Evolutionary conservation across 306 rosid species (phyloP).

Genomic region (Inga laurina): DNA sequence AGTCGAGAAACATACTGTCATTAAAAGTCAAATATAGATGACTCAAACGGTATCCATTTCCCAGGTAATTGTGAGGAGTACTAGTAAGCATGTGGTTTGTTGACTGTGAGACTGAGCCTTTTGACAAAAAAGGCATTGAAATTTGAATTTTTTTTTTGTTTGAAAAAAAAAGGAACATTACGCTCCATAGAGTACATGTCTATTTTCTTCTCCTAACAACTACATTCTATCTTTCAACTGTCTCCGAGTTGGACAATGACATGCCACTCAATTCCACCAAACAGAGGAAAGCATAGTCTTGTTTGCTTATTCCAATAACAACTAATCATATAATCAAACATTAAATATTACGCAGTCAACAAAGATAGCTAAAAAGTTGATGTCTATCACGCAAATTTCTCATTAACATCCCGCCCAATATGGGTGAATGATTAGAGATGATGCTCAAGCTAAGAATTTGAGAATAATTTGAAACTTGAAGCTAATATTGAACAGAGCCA

Average conservation of each 20-base stretch:
- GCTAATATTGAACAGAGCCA: background rate
- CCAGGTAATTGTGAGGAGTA: background rate
- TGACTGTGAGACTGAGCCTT: background rate
- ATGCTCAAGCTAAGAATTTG: background rate
- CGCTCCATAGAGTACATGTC: background rate
- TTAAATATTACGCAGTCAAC: background rate
- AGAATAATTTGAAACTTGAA: background rate
- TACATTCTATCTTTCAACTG: background rate
- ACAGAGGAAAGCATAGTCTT: background rate
- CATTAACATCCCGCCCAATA: background rate
- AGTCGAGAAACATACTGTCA: background rate
- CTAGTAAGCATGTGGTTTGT: background rate
- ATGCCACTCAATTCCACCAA: background rate
- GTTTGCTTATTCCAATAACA: background rate
- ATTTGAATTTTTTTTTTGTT: background rate
- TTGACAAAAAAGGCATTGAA: background rate
- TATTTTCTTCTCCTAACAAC: background rate
- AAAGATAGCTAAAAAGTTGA: background rate
- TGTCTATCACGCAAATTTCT: background rate
- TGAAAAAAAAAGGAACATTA: background rate
- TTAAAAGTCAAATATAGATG: conserved; percentile 9
- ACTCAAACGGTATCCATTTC: conserved; percentile 23
- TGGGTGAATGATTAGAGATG: conserved; percentile 1
- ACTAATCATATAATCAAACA: background rate
- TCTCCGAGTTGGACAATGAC: background rate